These are phyloP conservation scores for Escovopsis sp. DNA, from an alignment of 2,329 filamentous ascomycete genomes.

Conservation along the genomic window DNA sequence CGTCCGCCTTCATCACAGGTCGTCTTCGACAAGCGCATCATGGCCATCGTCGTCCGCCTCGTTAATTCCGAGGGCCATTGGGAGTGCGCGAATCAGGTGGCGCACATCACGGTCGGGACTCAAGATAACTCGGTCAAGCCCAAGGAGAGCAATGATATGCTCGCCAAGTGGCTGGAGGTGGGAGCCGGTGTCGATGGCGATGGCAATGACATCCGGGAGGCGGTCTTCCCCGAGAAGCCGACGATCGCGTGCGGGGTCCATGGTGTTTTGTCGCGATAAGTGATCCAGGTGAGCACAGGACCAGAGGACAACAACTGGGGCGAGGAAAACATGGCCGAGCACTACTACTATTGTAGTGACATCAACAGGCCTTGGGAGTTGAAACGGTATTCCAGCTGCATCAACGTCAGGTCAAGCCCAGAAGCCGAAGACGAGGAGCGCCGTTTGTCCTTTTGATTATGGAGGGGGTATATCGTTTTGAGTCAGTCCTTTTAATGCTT, in stretches of 20 bases:
- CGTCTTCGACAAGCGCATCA: slow-evolving; percentile 74
- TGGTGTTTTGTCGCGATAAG: slow-evolving; percentile 32
- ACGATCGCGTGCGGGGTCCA: slow-evolving; percentile 31
- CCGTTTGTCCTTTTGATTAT: too few relatives aligned
- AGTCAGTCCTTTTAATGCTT: too few relatives aligned
- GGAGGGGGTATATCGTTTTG: too few relatives aligned
- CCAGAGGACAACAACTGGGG: background rate
- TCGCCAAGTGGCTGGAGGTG: slow-evolving; percentile 57
- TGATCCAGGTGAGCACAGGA: background rate
- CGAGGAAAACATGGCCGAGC: background rate
- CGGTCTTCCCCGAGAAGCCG: slow-evolving; percentile 35
- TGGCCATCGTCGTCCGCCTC: slow-evolving; percentile 79
- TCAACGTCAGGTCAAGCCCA: too few relatives aligned
- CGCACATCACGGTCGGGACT: slow-evolving; percentile 86
- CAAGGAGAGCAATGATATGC: slow-evolving; percentile 80
- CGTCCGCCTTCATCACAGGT: slow-evolving; percentile 26
- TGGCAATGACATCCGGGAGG: slow-evolving; percentile 29
- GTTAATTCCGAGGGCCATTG: slow-evolving; percentile 40
- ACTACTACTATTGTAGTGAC: background rate
- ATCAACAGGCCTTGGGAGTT: too few relatives aligned
- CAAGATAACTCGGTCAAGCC: slow-evolving; percentile 63
- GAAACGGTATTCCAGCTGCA: too few relatives aligned
- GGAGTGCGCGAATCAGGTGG: slow-evolving; percentile 61
- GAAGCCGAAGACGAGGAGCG: too few relatives aligned
- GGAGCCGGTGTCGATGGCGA: slow-evolving; percentile 27